Percentiles rank a stretch among this genome's conserved stretches.
Evolutionary conservation across 192 early-diverging fungal species (phyloP).

Genomic region (Linnemannia zychae): DNA sequence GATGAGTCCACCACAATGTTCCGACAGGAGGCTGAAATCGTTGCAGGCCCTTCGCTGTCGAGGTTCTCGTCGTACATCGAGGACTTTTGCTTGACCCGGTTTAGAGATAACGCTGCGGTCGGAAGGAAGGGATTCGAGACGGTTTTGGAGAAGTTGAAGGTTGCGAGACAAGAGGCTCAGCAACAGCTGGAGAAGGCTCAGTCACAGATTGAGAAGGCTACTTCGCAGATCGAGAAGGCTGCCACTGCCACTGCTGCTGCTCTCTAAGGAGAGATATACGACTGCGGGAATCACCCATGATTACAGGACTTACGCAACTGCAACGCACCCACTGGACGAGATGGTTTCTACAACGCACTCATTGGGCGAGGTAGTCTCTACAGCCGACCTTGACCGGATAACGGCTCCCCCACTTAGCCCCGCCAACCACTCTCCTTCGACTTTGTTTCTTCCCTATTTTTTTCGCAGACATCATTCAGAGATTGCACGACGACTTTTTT

Average conservation of each 20-base stretch:
- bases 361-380: not conserved
- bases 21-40: conserved; percentile 86
- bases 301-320: not conserved
- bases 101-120: conserved; percentile 89
- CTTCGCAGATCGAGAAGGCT: not conserved
- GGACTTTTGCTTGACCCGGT: conserved; percentile 86
- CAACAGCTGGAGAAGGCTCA: conserved; percentile 31
- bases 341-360: too few relatives aligned
- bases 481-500: not conserved
- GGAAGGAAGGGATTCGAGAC: conserved; percentile 89
- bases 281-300: not conserved
- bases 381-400: not conserved
- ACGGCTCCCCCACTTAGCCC: not conserved
- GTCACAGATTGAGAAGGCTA: conserved; percentile 4
- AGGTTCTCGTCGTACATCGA: conserved; percentile 83
- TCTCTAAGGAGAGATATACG: conserved; percentile 17
- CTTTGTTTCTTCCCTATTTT: not conserved
- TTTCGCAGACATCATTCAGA: not conserved
- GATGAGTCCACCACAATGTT: conserved; percentile 75
- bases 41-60: conserved; percentile 78
- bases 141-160: conserved; percentile 78
- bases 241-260: conserved; percentile 25
- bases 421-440: not conserved
- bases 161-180: conserved; percentile 32
- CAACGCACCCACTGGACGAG: not conserved